Percentiles rank a stretch among this genome's conserved stretches.
Evolutionary conservation across 352 stramenopile species (phyloP).

Genomic region (Globisporangium carolinianum): DNA sequence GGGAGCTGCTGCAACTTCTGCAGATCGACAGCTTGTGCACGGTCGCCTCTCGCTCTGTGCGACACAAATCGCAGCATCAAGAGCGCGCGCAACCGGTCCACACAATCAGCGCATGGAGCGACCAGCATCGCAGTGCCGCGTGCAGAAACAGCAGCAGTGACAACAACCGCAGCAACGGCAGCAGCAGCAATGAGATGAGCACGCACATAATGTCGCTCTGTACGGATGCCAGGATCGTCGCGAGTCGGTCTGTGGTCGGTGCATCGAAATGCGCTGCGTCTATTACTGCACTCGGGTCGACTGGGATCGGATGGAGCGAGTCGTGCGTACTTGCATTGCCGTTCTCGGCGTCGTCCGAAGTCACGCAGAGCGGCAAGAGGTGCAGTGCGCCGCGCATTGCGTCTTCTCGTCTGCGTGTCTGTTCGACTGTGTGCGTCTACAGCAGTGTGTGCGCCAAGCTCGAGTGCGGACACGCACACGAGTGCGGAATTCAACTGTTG

Average conservation of each 20-base stretch:
- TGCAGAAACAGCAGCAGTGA: not conserved
- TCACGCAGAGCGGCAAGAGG: conserved; percentile 45
- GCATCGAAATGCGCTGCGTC: not conserved
- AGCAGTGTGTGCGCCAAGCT: conserved; percentile 2
- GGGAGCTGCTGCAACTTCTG: conserved; percentile 36
- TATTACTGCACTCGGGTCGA: not conserved
- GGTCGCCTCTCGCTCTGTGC: conserved; percentile 1
- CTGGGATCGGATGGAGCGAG: conserved; percentile 6
- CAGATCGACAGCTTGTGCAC: conserved; percentile 17
- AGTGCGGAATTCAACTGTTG: conserved; percentile 12
- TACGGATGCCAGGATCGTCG: conserved; percentile 24
- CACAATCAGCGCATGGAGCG: not conserved
- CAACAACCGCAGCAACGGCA: too few relatives aligned
- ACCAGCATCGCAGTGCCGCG: not conserved
- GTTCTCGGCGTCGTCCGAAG: conserved; percentile 22
- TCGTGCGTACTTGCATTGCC: conserved; percentile 14
- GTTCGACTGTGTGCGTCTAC: conserved; percentile 1
- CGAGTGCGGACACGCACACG: not conserved
- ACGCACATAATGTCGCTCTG: conserved; percentile 35
- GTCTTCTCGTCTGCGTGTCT: not conserved
- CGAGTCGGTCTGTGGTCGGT: conserved; percentile 21
- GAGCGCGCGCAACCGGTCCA: not conserved
- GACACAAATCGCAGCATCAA: not conserved
- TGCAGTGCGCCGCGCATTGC: conserved; percentile 48
- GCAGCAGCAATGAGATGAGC: too few relatives aligned